A percentile compares a stretch with the other conserved stretches of the same genome.
Conservation (phyloP, 1,139 yeast species). For the Saccharomyces hybrid region DNA sequence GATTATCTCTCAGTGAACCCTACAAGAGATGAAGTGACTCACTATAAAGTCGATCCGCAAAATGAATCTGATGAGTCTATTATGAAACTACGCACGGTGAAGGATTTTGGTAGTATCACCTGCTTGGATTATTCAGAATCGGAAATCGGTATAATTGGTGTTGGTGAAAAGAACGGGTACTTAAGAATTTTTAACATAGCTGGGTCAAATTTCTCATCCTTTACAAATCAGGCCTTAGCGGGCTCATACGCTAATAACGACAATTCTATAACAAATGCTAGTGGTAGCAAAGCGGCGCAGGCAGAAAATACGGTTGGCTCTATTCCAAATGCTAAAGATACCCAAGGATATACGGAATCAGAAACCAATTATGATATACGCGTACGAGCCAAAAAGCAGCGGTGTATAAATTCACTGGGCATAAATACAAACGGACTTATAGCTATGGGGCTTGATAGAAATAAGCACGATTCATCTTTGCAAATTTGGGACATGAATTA, state of each 20-base stretch:
- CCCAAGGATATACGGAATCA: slow-evolving; percentile 11
- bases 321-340: not conserved
- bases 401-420: slow-evolving; percentile 71
- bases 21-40: slow-evolving; percentile 33
- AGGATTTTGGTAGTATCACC: slow-evolving; percentile 66
- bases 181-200: slow-evolving; percentile 56
- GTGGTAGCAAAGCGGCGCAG: not conserved
- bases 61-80: slow-evolving; percentile 38
- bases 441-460: slow-evolving; percentile 77
- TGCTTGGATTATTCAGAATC: slow-evolving; percentile 59
- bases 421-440: slow-evolving; percentile 59
- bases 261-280: too few species aligned
- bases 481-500: slow-evolving; percentile 78
- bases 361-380: slow-evolving; percentile 15
- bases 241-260: not conserved
- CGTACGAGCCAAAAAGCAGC: slow-evolving; percentile 56
- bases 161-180: slow-evolving; percentile 67
- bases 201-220: slow-evolving; percentile 1
- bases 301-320: not conserved
- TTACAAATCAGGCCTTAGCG: not conserved
- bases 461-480: slow-evolving; percentile 68
- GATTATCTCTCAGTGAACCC: slow-evolving; percentile 34
- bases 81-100: slow-evolving; percentile 43
- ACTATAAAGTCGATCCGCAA: slow-evolving; percentile 30
- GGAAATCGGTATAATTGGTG: slow-evolving; percentile 55